Evolutionary conservation across 2,329 filamentous ascomycete genomes (phyloP).

Genomic region (Phialophora tarda): DNA sequence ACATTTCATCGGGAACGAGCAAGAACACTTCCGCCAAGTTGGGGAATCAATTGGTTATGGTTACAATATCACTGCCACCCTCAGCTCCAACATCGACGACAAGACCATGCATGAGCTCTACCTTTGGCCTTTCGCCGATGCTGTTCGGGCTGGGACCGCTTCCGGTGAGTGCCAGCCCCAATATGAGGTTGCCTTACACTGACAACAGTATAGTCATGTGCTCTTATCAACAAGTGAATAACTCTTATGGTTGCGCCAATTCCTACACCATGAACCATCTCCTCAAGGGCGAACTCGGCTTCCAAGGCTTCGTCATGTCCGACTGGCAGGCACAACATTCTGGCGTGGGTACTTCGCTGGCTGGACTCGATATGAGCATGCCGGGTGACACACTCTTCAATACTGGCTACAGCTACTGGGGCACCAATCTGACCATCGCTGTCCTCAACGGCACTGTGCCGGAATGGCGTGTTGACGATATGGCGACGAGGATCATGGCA

Average conservation of each 20-base stretch:
- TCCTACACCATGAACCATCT: slow-evolving; percentile 64
- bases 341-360: slow-evolving; percentile 68
- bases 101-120: slow-evolving; percentile 68
- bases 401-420: slow-evolving; percentile 76
- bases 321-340: slow-evolving; percentile 82
- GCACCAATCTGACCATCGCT: slow-evolving; percentile 82
- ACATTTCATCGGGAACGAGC: slow-evolving; percentile 76
- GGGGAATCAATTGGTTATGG: slow-evolving; percentile 64
- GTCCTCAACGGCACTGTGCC: slow-evolving; percentile 89
- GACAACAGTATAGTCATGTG: slow-evolving; percentile 61
- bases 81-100: slow-evolving; percentile 68
- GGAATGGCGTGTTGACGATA: slow-evolving; percentile 86
- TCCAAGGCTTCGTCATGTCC: slow-evolving; percentile 70
- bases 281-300: slow-evolving; percentile 75
- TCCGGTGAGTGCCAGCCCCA: slow-evolving; percentile 49
- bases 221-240: slow-evolving; percentile 74
- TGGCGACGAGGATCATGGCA: slow-evolving; percentile 79
- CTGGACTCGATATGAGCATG: slow-evolving; percentile 82
- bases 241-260: slow-evolving; percentile 71
- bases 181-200: not conserved
- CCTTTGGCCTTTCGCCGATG: slow-evolving; percentile 69
- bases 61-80: slow-evolving; percentile 65
- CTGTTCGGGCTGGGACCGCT: slow-evolving; percentile 68
- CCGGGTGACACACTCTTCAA: slow-evolving; percentile 81
- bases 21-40: slow-evolving; percentile 72